These are phyloP conservation scores for Colletotrichum limetticola DNA, from an alignment of 2,329 filamentous ascomycete genomes.

Conservation along the genomic window DNA sequence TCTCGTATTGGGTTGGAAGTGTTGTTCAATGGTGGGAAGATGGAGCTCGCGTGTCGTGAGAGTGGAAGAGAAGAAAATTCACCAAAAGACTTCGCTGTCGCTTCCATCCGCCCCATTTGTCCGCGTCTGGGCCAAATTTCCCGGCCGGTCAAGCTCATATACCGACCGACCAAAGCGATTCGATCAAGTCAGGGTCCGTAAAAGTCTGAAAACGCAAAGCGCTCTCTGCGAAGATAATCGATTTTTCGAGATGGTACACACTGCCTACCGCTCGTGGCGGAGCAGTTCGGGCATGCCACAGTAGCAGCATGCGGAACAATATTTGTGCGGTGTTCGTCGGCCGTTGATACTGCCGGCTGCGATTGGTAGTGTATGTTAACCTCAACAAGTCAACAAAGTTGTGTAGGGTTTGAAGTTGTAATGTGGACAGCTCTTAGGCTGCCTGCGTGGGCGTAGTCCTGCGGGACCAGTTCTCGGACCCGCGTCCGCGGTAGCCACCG, in stretches of 20 bases:
- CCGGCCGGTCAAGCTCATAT: constrained; percentile 7
- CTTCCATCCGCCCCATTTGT: constrained; percentile 9
- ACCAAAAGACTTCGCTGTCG: constrained; percentile 19
- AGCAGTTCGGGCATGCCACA: constrained; percentile 7
- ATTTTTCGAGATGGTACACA: constrained; percentile 18
- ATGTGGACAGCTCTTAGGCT: constrained; percentile 13
- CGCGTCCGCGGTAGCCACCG: constrained; percentile 52
- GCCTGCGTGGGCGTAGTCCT: constrained; percentile 31
- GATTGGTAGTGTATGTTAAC: constrained; percentile 8
- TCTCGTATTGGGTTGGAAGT: background rate
- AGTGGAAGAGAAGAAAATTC: constrained; percentile 20
- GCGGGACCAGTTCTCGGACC: constrained; percentile 55
- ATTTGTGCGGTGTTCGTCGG: constrained; percentile 8
- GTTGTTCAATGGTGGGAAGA: background rate
- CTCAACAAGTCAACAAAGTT: background rate
- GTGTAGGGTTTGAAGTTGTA: background rate
- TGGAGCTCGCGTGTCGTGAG: constrained; percentile 6
- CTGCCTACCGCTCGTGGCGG: constrained; percentile 20
- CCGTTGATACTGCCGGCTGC: constrained; percentile 13
- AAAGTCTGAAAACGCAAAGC: constrained; percentile 17
- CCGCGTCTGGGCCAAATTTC: background rate
- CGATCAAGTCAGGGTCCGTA: background rate
- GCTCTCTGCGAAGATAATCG: constrained; percentile 16
- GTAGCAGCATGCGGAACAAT: background rate
- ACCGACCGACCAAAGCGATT: constrained; percentile 19